Evolutionary conservation across 805 yeast genomes (phyloP), one percentile per base, ranked within the genome.

Genomic region (Pichia sporocuriosa): DNA sequence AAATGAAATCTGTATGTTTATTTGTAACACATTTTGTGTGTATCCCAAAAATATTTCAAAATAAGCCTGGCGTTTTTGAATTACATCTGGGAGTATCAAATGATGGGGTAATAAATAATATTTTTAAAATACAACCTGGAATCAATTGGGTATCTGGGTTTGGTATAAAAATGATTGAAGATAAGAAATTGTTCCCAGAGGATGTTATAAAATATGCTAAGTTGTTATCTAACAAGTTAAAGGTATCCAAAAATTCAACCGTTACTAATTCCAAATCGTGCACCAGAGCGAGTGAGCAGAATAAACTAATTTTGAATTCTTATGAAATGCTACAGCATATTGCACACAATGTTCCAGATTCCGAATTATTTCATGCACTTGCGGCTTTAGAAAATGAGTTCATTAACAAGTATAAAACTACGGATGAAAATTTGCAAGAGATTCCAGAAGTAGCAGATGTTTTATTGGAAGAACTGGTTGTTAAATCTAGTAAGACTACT

Each of bases 11-110:
- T 19, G 55, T 60, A 0, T 65, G 67, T 1, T 65, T 69, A 43
- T 44, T 69, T 12, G 61, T 73, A 3, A 71, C 77, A 0, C 78
- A 72, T 57, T 72, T 70, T 44, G 59, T 53, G 33, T 68, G 68
- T 35, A 51, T 72, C 10, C 68, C 74, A 0, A 55, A 55, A 17
- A 51, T 63, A 0, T 44, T 73, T n/a, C 50, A 54, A 4, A 48
- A 51, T 3, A 60, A 57, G 24, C 56, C 61, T 0, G 62, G 66
- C 0, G 69, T 71, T 3, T 36, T 54, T 3, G 68, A 67, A 37
- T 40, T 61, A 15, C 66, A 67, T 33, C 68, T 70, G 72, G 36
- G 57, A 3, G 41, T 48, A 13, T n/a, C 7, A 4, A 13, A 23
- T 3, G 47, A 51, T 4, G 32, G 66, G 1, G 47, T 50, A 22